Base-by-base conservation (phyloP, 345 rosid species). In the Theobroma cacao region DNA sequence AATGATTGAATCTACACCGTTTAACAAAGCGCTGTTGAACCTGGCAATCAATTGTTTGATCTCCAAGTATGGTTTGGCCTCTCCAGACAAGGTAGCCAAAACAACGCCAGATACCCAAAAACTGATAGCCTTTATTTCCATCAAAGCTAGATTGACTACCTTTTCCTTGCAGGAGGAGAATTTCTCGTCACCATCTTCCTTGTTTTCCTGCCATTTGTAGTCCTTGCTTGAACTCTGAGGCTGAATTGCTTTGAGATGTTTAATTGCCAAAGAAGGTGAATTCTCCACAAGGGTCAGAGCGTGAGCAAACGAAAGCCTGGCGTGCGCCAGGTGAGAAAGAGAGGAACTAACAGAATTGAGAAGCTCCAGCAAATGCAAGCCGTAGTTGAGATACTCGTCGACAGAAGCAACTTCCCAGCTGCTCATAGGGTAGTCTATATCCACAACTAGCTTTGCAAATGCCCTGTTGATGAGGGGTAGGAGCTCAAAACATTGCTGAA, bases 401-500 rank as follows among this genome's bases (percentile, higher is more conserved):
- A 81, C 43, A 10, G 86, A 73, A 18, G 24, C 52, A 15, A 77
- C 75, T 36, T 83, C 85, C 93, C 93, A 91, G 28, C 78, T 82
- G 75, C 79, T 84, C 83, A 78, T 77, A 10, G 84, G 90, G 67
- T 81, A 83, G 73, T 91, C 88, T 31, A 92, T 82, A 18, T 75
- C 87, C 77, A 81, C 81, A 60, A 83, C 85, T 7, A 90, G 81
- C 82, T 88, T 82, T 15, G 86, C 86, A 81, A 92, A 89, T 20
- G 88, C 89, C 64, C 79, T 77, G 85, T 92, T 86, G 79, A 84
- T 75, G 22, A 40, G 5, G 48, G 82, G 84, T 43, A 92, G 64
- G 34, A 89, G 30, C 82, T 82, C 79, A 34, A 92, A 84, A 79
- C 90, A 88, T 33, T 65, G 79, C 2, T 53, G 86, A 71, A 89